phyloP scores from a whole-genome alignment of 192 early-diverging fungal genomes.

The Nowakowskiella sp. region DNA sequence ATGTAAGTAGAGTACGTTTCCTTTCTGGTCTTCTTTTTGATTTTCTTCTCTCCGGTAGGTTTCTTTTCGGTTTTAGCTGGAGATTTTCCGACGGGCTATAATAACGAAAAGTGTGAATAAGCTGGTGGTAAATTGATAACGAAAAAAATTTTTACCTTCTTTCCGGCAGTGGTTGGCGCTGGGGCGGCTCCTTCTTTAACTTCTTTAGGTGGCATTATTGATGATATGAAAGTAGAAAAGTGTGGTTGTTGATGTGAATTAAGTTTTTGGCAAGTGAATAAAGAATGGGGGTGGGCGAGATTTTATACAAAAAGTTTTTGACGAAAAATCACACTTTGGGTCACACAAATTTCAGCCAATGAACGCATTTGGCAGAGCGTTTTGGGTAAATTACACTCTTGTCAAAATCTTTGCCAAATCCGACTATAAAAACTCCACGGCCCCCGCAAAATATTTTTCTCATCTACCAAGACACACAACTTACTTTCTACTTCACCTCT shows the following conservation, averaged over 20 bases:
- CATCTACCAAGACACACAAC: too few species aligned
- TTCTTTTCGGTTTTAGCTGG: constrained; percentile 71
- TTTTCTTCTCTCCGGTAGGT: constrained; percentile 52
- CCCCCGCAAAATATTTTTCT: too few species aligned
- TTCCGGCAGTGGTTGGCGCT: constrained; percentile 10
- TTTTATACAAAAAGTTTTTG: neutral
- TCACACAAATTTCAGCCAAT: neutral
- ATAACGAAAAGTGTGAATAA: neutral
- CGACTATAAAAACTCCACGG: too few species aligned
- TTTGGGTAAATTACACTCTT: neutral
- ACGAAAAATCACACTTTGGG: neutral
- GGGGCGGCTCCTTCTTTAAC: constrained; percentile 13
- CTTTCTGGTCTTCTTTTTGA: constrained; percentile 60
- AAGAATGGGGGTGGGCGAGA: neutral
- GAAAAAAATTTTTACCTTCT: constrained; percentile 16
- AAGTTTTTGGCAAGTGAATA: neutral
- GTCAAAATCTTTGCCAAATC: too few species aligned
- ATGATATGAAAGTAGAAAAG: neutral
- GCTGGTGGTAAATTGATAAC: neutral
- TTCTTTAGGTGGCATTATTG: constrained; percentile 44
- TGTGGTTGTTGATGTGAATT: neutral
- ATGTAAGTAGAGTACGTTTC: constrained; percentile 93
- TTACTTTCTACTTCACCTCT: too few species aligned
- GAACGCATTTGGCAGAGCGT: neutral
- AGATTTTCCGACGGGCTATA: constrained; percentile 49